Percentiles rank a stretch among this genome's conserved stretches.
These are phyloP conservation scores for Nakazawaea anatomiae DNA, from an alignment of 805 yeast genomes.

Conservation along the genomic window DNA sequence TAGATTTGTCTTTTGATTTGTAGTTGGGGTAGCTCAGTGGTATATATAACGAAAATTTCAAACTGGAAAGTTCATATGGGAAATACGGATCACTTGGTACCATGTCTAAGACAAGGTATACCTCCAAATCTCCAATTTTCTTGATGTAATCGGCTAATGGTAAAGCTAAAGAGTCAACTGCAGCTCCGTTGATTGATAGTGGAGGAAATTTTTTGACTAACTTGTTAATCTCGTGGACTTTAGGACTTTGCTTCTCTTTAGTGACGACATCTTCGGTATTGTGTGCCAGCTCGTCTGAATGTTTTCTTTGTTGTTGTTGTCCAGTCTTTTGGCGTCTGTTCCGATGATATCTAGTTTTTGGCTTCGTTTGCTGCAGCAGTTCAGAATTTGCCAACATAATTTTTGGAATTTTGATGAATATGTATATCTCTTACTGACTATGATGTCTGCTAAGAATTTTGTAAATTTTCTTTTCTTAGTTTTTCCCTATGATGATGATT, in stretches of 20 bases:
- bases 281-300: not conserved
- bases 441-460: too few relatives aligned
- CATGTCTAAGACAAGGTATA: conserved; percentile 39
- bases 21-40: conserved; percentile 50
- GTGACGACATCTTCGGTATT: not conserved
- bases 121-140: conserved; percentile 9
- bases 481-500: too few relatives aligned
- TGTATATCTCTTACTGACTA: too few relatives aligned
- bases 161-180: not conserved
- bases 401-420: too few relatives aligned
- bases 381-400: not conserved
- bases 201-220: conserved; percentile 7
- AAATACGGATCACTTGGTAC: conserved; percentile 69
- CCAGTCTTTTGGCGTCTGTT: not conserved
- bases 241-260: conserved; percentile 5
- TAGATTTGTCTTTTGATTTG: conserved; percentile 14
- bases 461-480: too few relatives aligned
- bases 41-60: conserved; percentile 46
- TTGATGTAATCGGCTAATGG: not conserved
- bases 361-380: not conserved
- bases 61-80: conserved; percentile 53
- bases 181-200: conserved; percentile 1
- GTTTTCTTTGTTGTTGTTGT: not conserved
- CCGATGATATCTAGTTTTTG: not conserved
- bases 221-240: conserved; percentile 5